phyloP scores from a whole-genome alignment of 306 rosid species.

The Alnus glutinosa region DNA sequence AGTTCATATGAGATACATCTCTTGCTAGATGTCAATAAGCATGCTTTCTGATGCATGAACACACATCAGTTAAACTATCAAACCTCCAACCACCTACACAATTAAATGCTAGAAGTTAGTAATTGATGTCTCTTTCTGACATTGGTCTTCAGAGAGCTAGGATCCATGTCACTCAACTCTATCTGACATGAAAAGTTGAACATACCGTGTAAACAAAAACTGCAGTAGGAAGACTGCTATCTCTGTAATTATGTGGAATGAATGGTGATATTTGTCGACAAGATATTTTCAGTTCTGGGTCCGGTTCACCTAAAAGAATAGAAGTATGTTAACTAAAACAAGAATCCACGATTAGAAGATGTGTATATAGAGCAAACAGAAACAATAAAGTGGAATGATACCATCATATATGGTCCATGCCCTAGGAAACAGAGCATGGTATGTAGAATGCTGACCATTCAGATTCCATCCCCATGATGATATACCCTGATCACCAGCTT shows the following conservation, averaged over 20 bases:
- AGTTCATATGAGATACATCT: not conserved
- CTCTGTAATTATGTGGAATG: conserved; percentile 89
- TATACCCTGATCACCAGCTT: conserved; percentile 77
- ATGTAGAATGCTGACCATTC: conserved; percentile 93
- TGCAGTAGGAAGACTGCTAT: conserved; percentile 93
- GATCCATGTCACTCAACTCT: not conserved
- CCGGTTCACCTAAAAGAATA: conserved; percentile 80
- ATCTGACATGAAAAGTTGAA: not conserved
- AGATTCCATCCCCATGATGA: conserved; percentile 99
- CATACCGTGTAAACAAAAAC: conserved; percentile 94
- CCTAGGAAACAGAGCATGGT: conserved; percentile 99
- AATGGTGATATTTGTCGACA: conserved; percentile 98
- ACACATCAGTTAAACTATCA: not conserved
- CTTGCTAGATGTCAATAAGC: not conserved
- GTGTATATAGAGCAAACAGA: conserved; percentile 9
- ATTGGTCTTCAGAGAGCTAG: not conserved
- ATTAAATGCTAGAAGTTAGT: not conserved
- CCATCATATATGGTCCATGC: conserved; percentile 99
- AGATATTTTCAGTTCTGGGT: conserved; percentile 89
- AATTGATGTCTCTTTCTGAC: not conserved
- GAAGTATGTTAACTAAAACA: conserved; percentile 21
- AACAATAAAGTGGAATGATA: conserved; percentile 38
- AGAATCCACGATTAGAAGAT: conserved; percentile 6
- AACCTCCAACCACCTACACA: not conserved
- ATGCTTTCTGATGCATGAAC: not conserved